phyloP scores from a whole-genome alignment of 345 rosid genomes.

The Moringa oleifera region DNA sequence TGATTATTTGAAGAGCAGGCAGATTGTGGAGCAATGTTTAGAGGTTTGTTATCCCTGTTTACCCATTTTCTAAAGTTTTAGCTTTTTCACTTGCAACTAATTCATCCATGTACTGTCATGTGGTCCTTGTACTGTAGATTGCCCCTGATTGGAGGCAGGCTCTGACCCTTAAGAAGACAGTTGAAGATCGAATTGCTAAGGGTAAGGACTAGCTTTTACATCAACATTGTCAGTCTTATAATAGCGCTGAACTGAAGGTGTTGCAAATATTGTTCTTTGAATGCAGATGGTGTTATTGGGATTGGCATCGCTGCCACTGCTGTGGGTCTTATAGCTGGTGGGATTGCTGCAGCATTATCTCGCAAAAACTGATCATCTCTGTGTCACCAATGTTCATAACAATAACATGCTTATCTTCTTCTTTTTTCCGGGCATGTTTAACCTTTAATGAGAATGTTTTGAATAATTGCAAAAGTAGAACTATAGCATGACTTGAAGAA shows the following conservation, averaged over 20 bases:
- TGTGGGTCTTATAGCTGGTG: conserved; percentile 75
- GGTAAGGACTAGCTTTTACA: conserved; percentile 29
- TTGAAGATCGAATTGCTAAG: conserved; percentile 62
- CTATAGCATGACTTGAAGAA: neutral
- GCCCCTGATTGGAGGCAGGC: conserved; percentile 91
- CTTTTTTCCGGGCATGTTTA: neutral
- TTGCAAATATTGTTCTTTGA: conserved; percentile 7
- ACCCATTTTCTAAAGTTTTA: neutral
- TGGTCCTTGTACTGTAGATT: conserved; percentile 34
- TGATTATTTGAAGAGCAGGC: conserved; percentile 60
- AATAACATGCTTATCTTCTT: neutral
- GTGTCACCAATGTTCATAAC: conserved; percentile 10
- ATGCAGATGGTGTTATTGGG: conserved; percentile 85
- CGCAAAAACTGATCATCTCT: conserved; percentile 53
- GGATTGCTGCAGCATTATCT: conserved; percentile 72
- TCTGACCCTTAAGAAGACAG: conserved; percentile 50
- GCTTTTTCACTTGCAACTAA: conserved; percentile 1
- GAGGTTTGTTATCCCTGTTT: conserved; percentile 37
- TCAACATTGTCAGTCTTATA: neutral
- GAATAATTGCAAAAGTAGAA: neutral
- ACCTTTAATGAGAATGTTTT: neutral
- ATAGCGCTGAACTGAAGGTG: conserved; percentile 4
- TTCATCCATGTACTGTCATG: neutral
- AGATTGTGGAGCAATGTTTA: conserved; percentile 58
- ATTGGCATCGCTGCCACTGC: conserved; percentile 85